Base-by-base conservation (phyloP, 495 filamentous ascomycete species). In the Penicillium canariense region DNA sequence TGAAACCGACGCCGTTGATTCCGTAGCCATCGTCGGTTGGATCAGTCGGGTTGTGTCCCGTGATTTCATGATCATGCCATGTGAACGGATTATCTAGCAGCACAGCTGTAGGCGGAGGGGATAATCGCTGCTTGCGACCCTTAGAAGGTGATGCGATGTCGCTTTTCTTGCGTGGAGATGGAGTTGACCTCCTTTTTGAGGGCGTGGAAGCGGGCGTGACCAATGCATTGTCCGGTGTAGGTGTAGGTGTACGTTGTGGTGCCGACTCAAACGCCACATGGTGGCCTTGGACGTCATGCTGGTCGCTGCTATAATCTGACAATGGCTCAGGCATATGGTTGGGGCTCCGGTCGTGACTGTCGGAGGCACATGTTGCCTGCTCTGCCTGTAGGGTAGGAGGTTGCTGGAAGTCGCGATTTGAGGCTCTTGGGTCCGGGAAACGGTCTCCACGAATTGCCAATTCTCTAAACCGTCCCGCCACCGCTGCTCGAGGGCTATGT, bases 1-100 rank as follows among this genome's bases (percentile, higher is more conserved):
- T 87, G 70, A 96, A 97, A 1, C 92, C 93, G 62, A 97, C 87
- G 12, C 93, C 93, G 68, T 95, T 90, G 58, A 91, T 89, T 32
- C 87, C 87, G 31, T 87, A 87, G 23, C 87, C 87, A 68, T 91
- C 87, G 58, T 90, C 88, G 50, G 80, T 83, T 34, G 84, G 85
- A 66, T 90, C 88, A 27, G 78, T 78, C 3, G 86, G 85, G 58
- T 87, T 78, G 64, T 94, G 87, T 15, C 90, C 84, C 0, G 90
- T 95, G 55, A 95, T 93, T 60, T 96, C 90, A 50, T 85, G 77
- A 56, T 90, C 87, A 61, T 84, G 86, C 90, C 90, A 94, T 30
- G 88, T 91, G 54, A 91, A 77, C 20, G 84, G 75, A 32, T 71
- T 62, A 46, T 72, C 68, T 27, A 44, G 31, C 12, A 44, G 42